Base-by-base conservation (phyloP, 176 grass and related monocot genomes). In the Cocos nucifera region DNA sequence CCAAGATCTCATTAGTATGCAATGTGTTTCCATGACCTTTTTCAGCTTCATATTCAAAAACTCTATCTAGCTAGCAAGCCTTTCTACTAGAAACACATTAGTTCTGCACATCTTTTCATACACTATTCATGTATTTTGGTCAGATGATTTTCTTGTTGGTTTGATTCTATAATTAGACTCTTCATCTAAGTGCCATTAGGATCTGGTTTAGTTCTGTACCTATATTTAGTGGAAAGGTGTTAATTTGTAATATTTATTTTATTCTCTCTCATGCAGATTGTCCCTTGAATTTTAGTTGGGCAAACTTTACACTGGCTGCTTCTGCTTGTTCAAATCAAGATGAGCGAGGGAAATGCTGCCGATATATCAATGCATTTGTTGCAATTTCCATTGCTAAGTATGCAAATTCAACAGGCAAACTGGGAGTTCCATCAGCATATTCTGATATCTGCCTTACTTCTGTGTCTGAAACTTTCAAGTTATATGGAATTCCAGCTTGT, bases 291-390 rank as follows among this genome's bases (percentile, higher is more conserved):
- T 98, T 98, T 69, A 80, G 79, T 24, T 98, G 93, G 93, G 82
- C 87, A 19, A 98, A 98, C 79, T 89, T 98, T 69, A 92, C 80
- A 39, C 8, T 59, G 49, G 93, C 87, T 15, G 69, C 80, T 1
- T 64, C 73, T 0, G 70, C 78, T 17, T 98, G 93, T 75, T 75
- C 78, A 24, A 71, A 98, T 72, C 67, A 76, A 1, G 58, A 74
- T n/a, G 78, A 92, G 69, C 81, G 85, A 24, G 67, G 81, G 2
- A 54, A 65, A 1, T 98, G 93, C 66, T 98, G 93, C 71, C 84
- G 93, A 2, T 98, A 86, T 79, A 98, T 98, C 73, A 98, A 92
- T 54, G 93, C 93, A 0, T 83, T 80, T n/a, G 82, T 92, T 19
- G 93, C 87, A 57, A 85, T 92, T 17, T 92, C 93, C 28, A 80